phyloP scores from a whole-genome alignment of 257 asterid genomes.

The Gentiana dahurica region DNA sequence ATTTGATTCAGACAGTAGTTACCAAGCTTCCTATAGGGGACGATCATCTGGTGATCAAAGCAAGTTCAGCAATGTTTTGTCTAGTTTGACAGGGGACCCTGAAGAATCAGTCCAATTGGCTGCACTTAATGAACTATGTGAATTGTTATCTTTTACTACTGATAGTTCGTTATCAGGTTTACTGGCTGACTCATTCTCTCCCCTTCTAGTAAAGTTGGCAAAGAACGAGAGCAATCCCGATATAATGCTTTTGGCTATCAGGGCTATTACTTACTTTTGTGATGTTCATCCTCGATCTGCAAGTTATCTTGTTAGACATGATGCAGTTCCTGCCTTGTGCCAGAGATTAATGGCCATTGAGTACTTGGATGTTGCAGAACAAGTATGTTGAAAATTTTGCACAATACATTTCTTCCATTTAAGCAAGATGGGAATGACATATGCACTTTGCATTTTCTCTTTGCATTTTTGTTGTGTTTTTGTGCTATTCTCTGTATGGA shows the following conservation, averaged over 20 bases:
- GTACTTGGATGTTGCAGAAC: constrained; percentile 94
- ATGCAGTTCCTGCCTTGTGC: constrained; percentile 79
- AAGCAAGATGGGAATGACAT: background rate
- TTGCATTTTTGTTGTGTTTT: constrained; percentile 3
- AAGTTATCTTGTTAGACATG: constrained; percentile 66
- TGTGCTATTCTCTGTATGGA: constrained; percentile 2
- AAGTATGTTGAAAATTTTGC: constrained; percentile 42
- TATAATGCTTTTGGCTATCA: constrained; percentile 73
- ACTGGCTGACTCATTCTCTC: constrained; percentile 71
- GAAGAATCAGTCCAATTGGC: constrained; percentile 78
- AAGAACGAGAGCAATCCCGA: constrained; percentile 58
- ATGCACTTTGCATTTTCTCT: background rate
- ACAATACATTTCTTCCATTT: background rate
- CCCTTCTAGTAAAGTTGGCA: constrained; percentile 68
- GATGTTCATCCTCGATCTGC: constrained; percentile 76
- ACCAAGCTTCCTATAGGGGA: constrained; percentile 48
- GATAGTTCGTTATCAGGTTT: constrained; percentile 69
- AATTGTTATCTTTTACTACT: constrained; percentile 65
- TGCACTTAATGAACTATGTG: constrained; percentile 87
- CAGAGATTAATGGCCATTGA: constrained; percentile 67
- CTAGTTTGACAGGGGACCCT: constrained; percentile 47
- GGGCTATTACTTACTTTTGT: constrained; percentile 89
- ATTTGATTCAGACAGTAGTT: constrained; percentile 61
- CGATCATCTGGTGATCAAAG: constrained; percentile 45
- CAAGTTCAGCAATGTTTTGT: constrained; percentile 47